These are phyloP conservation scores for Chlamydomonas incerta DNA, from an alignment of 139 green algal species.

Conservation along the genomic window DNA sequence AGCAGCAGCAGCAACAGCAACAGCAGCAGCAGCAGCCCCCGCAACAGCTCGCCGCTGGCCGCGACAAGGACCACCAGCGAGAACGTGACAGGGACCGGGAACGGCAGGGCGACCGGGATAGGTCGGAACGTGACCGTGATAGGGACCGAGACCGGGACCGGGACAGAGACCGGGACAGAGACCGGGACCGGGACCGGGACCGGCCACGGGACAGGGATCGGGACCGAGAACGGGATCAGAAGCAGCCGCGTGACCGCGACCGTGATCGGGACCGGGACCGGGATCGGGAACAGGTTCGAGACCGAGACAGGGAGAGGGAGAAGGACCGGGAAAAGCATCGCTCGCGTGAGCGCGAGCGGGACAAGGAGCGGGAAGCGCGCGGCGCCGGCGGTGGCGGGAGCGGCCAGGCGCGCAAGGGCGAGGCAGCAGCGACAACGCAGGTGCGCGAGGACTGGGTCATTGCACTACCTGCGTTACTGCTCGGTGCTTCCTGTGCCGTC, in stretches of 20 bases:
- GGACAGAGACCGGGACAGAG: neutral
- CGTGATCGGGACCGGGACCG: neutral
- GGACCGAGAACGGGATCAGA: neutral
- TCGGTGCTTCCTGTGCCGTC: too few relatives aligned
- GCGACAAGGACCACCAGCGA: too few relatives aligned
- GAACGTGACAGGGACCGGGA: too few relatives aligned
- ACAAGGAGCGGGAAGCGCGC: neutral
- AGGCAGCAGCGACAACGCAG: neutral
- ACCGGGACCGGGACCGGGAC: neutral
- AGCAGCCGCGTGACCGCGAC: neutral
- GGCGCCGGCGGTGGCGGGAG: neutral
- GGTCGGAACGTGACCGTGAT: neutral
- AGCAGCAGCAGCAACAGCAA: too few relatives aligned
- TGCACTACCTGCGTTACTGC: too few relatives aligned
- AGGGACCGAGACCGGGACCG: neutral
- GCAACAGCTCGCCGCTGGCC: too few relatives aligned
- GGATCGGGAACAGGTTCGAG: neutral
- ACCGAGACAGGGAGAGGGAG: neutral
- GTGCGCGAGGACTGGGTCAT: too few relatives aligned
- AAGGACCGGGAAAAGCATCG: neutral
- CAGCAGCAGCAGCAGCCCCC: too few relatives aligned
- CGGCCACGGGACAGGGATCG: too few relatives aligned
- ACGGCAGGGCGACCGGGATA: too few relatives aligned
- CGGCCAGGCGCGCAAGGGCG: neutral
- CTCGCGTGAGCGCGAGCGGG: neutral